Evolutionary conservation across 495 filamentous ascomycete genomes (phyloP).

Genomic region (Halenospora varia): DNA sequence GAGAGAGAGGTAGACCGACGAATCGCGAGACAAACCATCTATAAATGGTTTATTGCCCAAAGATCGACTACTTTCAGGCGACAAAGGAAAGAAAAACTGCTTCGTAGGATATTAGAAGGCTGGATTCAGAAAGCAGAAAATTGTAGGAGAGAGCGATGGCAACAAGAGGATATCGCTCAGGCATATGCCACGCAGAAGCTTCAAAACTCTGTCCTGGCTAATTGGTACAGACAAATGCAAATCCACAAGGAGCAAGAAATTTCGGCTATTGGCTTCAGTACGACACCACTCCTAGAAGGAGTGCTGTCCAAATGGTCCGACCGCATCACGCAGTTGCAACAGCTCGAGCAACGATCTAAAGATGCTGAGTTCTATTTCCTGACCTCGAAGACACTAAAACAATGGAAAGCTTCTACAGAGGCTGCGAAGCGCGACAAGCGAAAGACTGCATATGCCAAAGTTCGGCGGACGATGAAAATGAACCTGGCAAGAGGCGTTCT

Average conservation of each 20-base stretch:
- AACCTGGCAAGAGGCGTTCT: slow-evolving; percentile 47
- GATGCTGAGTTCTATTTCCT: slow-evolving; percentile 59
- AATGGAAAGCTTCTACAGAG: slow-evolving; percentile 49
- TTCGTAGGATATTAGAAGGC: slow-evolving; percentile 1
- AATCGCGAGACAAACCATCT: slow-evolving; percentile 8
- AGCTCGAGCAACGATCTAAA: slow-evolving; percentile 49
- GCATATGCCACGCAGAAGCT: slow-evolving; percentile 8
- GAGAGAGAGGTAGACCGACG: not conserved
- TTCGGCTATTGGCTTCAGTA: slow-evolving; percentile 50
- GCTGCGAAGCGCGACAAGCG: slow-evolving; percentile 50
- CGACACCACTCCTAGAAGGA: slow-evolving; percentile 44
- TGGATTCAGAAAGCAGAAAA: slow-evolving; percentile 6
- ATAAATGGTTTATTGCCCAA: slow-evolving; percentile 13
- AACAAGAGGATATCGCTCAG: slow-evolving; percentile 17
- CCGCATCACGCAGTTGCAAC: slow-evolving; percentile 38
- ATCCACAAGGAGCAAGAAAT: slow-evolving; percentile 42
- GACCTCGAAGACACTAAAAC: slow-evolving; percentile 46
- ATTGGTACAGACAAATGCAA: slow-evolving; percentile 40
- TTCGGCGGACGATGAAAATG: slow-evolving; percentile 55
- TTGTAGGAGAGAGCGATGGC: slow-evolving; percentile 6
- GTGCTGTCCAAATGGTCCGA: slow-evolving; percentile 44
- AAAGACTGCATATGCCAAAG: slow-evolving; percentile 54
- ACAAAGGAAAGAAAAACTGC: not conserved
- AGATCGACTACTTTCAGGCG: not conserved
- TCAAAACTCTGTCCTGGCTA: slow-evolving; percentile 29